Evolutionary conservation across 202 grass and related monocot genomes (phyloP), one percentile per base, ranked within the genome.

Genomic region (Musa balbisiana): DNA sequence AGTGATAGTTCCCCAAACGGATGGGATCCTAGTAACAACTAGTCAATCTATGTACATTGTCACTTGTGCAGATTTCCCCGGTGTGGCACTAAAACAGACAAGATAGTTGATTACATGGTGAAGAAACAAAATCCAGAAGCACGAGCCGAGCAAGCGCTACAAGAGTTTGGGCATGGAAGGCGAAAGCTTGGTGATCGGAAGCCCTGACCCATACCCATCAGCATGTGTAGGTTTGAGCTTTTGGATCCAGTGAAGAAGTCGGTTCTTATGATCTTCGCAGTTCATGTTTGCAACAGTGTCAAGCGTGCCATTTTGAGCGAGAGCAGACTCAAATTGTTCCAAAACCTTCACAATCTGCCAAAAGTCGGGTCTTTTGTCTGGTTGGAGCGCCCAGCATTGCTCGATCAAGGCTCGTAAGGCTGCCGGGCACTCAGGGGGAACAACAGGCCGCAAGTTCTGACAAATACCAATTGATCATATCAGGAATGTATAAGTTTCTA

Each of bases 321-420:
- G 10, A 24, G 43, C 49, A 64, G 56, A 64, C 51, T 64, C 27
- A 25, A 76, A 76, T n/a, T 76, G 74, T 16, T 76, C 74, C 8
- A 76, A 51, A 10, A 64, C 74, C 74, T 76, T 76, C 29, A 64
- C 74, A 1, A 76, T 76, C 74, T 64, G 56, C 58, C 33, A 64
- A 64, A 76, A 76, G 9, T 76, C 55, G 11, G 74, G 74, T n/a
- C 74, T 64, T 10, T 76, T 76, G n/a, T 64, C 74, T 76, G 74
- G 59, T 51, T 76, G 33, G 12, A 52, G 43, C 2, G 33, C n/a
- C 74, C 74, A 76, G 49, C 74, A 76, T 76, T 76, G 74, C 74
- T 76, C 74, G 20, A 76, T 76, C n/a, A 76, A 25, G 33, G 49
- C 43, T 64, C 58, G 74, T 24, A 76, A 76, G 20, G 59, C 14